These are phyloP conservation scores for Aspergillus diversus DNA, from an alignment of 495 filamentous ascomycete genomes.

Conservation along the genomic window DNA sequence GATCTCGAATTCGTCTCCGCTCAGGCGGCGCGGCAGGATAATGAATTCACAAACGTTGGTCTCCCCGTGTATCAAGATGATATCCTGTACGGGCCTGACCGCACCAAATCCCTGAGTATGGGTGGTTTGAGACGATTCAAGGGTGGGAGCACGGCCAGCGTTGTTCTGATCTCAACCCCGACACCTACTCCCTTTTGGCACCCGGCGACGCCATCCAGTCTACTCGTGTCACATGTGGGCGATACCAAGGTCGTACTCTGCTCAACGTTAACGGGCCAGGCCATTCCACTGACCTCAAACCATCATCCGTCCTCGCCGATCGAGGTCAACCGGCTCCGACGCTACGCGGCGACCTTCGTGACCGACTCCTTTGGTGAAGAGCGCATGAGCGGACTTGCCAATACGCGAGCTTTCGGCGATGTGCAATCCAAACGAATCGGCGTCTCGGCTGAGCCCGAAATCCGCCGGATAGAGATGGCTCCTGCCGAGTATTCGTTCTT, in stretches of 20 bases:
- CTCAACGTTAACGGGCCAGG: constrained; percentile 73
- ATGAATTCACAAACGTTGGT: constrained; percentile 70
- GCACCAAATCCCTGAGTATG: constrained; percentile 46
- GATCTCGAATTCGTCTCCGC: constrained; percentile 92
- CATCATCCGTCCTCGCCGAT: constrained; percentile 88
- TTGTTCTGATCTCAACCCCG: constrained; percentile 88
- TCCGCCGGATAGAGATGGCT: constrained; percentile 69
- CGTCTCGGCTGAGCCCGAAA: constrained; percentile 90
- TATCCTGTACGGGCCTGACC: constrained; percentile 68
- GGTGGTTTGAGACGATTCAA: constrained; percentile 72
- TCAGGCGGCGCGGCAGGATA: constrained; percentile 74
- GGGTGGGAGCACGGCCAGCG: constrained; percentile 87
- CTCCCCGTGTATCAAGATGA: constrained; percentile 79
- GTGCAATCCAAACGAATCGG: constrained; percentile 88
- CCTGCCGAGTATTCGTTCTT: constrained; percentile 87
- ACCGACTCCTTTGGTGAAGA: constrained; percentile 98
- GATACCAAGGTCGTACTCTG: constrained; percentile 91
- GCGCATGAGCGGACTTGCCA: constrained; percentile 89
- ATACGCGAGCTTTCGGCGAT: constrained; percentile 92
- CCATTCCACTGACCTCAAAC: constrained; percentile 79
- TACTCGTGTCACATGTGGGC: constrained; percentile 89
- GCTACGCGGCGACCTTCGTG: constrained; percentile 83
- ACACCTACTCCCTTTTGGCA: constrained; percentile 95
- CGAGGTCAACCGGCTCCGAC: constrained; percentile 80
- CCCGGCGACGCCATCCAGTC: constrained; percentile 76